phyloP scores from a whole-genome alignment of 176 grass and related monocot genomes.

The Eleusine indica region DNA sequence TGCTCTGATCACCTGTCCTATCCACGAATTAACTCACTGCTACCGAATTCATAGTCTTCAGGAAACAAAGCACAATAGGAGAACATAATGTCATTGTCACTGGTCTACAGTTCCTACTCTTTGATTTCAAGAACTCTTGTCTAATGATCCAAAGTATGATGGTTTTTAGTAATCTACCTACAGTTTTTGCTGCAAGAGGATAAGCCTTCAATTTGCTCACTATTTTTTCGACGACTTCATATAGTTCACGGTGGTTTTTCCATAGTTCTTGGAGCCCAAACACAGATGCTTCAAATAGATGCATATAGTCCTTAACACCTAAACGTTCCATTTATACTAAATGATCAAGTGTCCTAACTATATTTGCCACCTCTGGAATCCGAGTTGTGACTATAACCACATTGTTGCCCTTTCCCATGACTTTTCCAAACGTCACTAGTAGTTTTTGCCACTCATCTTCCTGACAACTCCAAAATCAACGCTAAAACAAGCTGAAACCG shows the following conservation, averaged over 20 bases:
- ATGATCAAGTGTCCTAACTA: not conserved
- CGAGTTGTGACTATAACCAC: conserved; percentile 38
- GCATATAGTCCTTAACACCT: not conserved
- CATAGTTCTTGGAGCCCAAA: not conserved
- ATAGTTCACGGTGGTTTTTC: not conserved
- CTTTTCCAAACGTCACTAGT: not conserved
- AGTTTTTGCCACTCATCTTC: conserved; percentile 28
- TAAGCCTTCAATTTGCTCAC: not conserved
- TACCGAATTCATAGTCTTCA: conserved; percentile 10
- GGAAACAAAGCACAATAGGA: conserved; percentile 34
- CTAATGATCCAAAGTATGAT: conserved; percentile 3
- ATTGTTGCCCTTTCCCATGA: not conserved
- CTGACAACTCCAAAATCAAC: not conserved
- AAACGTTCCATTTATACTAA: not conserved
- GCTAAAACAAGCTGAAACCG: too few relatives aligned
- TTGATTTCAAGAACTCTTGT: not conserved
- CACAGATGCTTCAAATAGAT: conserved; percentile 16
- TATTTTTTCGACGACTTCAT: too few relatives aligned
- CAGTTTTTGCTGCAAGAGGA: conserved; percentile 43
- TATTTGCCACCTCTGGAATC: not conserved
- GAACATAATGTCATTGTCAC: conserved; percentile 34
- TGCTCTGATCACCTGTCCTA: not conserved
- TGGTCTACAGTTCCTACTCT: not conserved
- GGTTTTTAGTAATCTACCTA: conserved; percentile 6
- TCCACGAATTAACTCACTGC: conserved; percentile 25